Base-by-base conservation (phyloP, 1,139 yeast species). In the Hemisphaericaspora xylofermentans region DNA sequence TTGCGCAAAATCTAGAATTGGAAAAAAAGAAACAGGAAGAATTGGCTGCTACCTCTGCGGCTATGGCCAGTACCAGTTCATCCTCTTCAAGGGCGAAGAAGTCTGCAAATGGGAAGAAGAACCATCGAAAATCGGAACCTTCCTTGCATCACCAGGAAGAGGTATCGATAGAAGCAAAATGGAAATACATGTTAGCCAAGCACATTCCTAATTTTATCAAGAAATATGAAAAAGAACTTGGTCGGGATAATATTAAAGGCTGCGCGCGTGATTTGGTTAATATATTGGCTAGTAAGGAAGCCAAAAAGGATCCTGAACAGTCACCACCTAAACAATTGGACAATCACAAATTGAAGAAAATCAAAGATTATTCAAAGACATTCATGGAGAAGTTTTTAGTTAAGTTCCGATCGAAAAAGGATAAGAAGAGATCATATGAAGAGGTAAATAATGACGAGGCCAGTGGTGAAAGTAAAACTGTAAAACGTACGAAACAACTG, bases 201-300 rank as follows among this genome's bases (percentile, higher is more conserved):
- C 73, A 79, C 53, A 85, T 93, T 15, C 97, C 98, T 3, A 89
- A 89, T 54, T 63, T 85, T 52, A 71, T 91, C 40, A 82, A 82
- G 50, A 78, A 78, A 50, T 81, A 84, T 58, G 84, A 80, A 49
- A 59, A 68, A 2, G 80, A 79, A 43, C 71, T 91, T 18, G 93
- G 89, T 2, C 80, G 80, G 46, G 95, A 86, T 4, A 74, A 80
- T 43, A 60, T 88, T 40, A 93, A 89, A 62, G 76, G 76, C 27
- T 85, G 93, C 60, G 88, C 96, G 1, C 77, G 81, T 48, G 96
- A 89, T 39, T 76, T 88, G 45, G 88, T 83, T 2, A 76, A 78
- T 45, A 65, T 66, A 1, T 66, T 89, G 38, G 78, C 82, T 0
- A 68, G 71, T 6, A 88, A 88, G 57, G 96, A 89, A 58, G 45